Conservation (phyloP, 176 grass and related monocot genomes). For the Eleusine coracana region DNA sequence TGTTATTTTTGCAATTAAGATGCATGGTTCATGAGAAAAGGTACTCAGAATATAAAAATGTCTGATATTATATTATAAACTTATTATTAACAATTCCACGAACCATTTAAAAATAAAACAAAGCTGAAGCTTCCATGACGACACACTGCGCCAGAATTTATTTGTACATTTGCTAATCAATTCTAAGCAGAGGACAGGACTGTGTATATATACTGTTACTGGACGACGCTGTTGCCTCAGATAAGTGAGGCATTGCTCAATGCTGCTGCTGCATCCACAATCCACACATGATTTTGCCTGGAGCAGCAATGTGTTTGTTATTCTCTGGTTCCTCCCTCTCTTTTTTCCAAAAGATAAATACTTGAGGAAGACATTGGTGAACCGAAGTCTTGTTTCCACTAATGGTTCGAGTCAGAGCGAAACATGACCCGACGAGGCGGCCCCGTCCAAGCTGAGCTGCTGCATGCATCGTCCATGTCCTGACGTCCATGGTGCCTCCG, state of each 20-base stretch:
- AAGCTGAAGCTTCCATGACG: slow-evolving; percentile 6
- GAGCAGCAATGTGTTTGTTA: background rate
- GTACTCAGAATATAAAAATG: no score
- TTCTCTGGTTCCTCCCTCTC: background rate
- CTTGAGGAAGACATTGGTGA: background rate
- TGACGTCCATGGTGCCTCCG: background rate
- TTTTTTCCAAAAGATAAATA: background rate
- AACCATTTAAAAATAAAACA: background rate
- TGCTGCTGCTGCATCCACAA: background rate
- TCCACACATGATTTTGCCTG: slow-evolving; percentile 12
- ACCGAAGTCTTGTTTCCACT: background rate
- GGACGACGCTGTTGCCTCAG: background rate
- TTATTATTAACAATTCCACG: no score
- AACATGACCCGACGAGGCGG: no score
- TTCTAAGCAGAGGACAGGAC: background rate
- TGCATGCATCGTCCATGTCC: background rate
- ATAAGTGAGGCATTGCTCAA: background rate
- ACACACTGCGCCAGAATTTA: background rate
- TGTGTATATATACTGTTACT: slow-evolving; percentile 25
- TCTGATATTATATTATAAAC: no score
- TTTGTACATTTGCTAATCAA: slow-evolving; percentile 12
- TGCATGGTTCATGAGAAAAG: no score
- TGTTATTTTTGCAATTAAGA: no score
- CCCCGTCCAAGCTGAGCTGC: background rate
- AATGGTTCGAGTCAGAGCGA: background rate